phyloP scores from a whole-genome alignment of 208 protist species.

The Phytomonas sp. region DNA sequence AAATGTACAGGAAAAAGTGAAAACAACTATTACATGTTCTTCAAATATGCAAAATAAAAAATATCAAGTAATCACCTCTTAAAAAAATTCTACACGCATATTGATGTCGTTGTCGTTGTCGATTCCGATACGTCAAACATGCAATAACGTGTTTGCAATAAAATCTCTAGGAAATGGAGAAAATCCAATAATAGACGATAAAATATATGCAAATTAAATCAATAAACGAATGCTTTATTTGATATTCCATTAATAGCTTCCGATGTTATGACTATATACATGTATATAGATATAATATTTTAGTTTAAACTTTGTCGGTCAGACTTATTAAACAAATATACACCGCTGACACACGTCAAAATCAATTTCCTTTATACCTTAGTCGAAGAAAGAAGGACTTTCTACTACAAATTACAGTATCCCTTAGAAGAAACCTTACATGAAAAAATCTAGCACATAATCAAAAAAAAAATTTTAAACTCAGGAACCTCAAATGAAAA shows the following conservation, averaged over 20 bases:
- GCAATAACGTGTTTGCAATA: not conserved
- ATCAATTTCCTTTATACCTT: not conserved
- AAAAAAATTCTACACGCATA: not conserved
- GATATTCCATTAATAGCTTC: not conserved
- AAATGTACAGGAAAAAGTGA: slow-evolving; percentile 6
- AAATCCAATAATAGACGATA: not conserved
- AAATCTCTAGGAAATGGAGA: not conserved
- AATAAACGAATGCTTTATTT: not conserved
- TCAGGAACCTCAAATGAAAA: not conserved
- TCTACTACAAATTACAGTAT: not conserved
- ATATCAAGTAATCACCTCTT: slow-evolving; percentile 1
- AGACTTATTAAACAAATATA: not conserved
- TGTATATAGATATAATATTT: not conserved
- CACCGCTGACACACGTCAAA: not conserved
- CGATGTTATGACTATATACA: not conserved
- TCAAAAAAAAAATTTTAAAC: not conserved
- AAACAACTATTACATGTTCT: slow-evolving; percentile 3
- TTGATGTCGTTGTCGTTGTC: not conserved
- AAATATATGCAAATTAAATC: not conserved
- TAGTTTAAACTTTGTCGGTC: not conserved
- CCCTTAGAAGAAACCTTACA: not conserved
- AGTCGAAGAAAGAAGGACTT: not conserved
- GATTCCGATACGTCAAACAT: not conserved
- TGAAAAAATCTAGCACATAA: not conserved
- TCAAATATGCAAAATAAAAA: slow-evolving; percentile 7